Evolutionary conservation across 768 basidiomycete species (phyloP), one percentile per base, ranked within the genome.

Genomic region (Trametes maxima): DNA sequence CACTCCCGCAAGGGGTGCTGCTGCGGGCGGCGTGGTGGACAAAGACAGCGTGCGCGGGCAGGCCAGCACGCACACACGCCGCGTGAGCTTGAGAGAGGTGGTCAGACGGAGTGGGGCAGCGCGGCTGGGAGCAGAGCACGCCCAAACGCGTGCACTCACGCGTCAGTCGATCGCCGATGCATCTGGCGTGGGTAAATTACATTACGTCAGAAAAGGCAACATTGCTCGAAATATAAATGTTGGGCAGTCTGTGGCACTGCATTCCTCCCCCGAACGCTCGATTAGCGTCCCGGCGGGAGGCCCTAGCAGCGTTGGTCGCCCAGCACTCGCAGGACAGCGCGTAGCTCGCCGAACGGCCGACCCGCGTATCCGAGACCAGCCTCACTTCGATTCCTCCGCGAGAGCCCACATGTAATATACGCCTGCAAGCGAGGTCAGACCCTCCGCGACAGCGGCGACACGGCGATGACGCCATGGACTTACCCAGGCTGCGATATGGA

Each of bases 331-430:
- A 33, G 8, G 28, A 33, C 28, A 33, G 28, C 28, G 28, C 28
- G 28, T 33, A 33, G 43, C 43, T 19, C 17, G 43, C 43, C 43
- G 17, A 3, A 19, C 17, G n/a, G 43, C n/a, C 8, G 8, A 13
- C 45, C 16, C 43, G 19, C 19, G 17, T 17, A 43, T 39, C 50
- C 43, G 37, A 24, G 33, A 21, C 42, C n/a, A 22, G 37, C 35
- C 40, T 49, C 54, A 63, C 52, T 68, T 67, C 2, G 65, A 49
- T 21, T 67, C 65, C 33, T 71, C 70, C 5, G 85, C 83, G 57
- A 92, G 77, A 2, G 88, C 83, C 92, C 92, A 95, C 90, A 93
- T 94, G 74, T 91, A 93, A 73, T 89, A 93, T 22, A 91, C 88
- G 53, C 83, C 88, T 89, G 64, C 33, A 46, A 46, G 46, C 35